Percentiles rank a stretch among this genome's conserved stretches.
These are phyloP conservation scores for Ramalina intermedia DNA, from an alignment of 495 filamentous ascomycete species.

Conservation along the genomic window DNA sequence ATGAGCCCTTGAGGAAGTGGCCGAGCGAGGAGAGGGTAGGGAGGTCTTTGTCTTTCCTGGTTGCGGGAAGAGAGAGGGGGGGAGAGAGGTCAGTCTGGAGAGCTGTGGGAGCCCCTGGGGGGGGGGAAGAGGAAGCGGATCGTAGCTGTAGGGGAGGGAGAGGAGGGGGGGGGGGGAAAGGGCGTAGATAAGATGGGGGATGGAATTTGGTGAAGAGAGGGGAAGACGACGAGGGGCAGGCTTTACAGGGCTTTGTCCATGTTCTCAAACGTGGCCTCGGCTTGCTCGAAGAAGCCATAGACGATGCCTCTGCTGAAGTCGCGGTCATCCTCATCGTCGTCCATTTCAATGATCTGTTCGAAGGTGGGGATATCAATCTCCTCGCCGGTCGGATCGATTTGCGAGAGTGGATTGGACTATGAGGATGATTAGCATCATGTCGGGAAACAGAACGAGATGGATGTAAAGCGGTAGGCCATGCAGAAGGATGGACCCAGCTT, in stretches of 20 bases:
- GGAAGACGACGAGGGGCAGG: not conserved
- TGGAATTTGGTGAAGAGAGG: not conserved
- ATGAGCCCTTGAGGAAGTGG: slow-evolving; percentile 97
- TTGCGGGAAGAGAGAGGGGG: not conserved
- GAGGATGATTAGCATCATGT: too few species aligned
- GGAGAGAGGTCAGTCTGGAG: not conserved
- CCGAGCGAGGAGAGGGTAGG: slow-evolving; percentile 63
- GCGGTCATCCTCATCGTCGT: slow-evolving; percentile 64
- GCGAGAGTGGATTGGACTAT: not conserved
- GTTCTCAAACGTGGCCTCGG: slow-evolving; percentile 66
- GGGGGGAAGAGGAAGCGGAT: not conserved
- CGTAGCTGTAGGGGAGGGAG: too few species aligned
- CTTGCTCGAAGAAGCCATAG: slow-evolving; percentile 84
- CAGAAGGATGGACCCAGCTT: too few species aligned
- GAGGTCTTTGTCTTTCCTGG: slow-evolving; percentile 51
- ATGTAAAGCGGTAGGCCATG: too few species aligned
- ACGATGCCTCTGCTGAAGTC: slow-evolving; percentile 82
- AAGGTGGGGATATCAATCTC: slow-evolving; percentile 69
- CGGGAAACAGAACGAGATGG: too few species aligned
- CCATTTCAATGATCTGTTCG: slow-evolving; percentile 93
- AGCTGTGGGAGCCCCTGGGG: not conserved
- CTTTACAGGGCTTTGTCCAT: slow-evolving; percentile 78
- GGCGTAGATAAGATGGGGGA: not conserved
- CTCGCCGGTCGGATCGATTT: slow-evolving; percentile 30
- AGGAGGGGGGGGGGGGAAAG: too few species aligned